Conservation (phyloP, 2,329 filamentous ascomycete species). For the Aspergillus sp. region DNA sequence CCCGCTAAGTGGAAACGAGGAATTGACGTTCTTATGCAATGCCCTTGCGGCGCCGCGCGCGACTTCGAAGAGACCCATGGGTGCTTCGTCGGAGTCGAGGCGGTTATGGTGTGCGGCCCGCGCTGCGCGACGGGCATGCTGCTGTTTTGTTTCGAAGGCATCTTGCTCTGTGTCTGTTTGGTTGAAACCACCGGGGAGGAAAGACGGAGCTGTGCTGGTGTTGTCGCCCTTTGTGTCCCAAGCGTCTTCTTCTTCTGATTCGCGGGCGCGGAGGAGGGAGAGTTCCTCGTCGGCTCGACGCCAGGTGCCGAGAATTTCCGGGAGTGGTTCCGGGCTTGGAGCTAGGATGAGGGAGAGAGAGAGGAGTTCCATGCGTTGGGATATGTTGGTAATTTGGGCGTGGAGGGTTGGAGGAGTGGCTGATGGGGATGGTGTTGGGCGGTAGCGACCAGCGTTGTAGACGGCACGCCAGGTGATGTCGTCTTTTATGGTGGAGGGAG, state of each 20-base stretch:
- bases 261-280: constrained; percentile 52
- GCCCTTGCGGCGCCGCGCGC: constrained; percentile 51
- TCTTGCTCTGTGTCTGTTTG: constrained; percentile 45
- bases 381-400: constrained; percentile 54
- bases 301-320: constrained; percentile 63
- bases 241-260: constrained; percentile 56
- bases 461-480: constrained; percentile 66
- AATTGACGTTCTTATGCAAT: constrained; percentile 43
- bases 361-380: constrained; percentile 65
- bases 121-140: constrained; percentile 36
- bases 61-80: constrained; percentile 54
- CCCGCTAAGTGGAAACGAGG: constrained; percentile 41
- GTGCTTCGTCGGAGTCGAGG: constrained; percentile 44
- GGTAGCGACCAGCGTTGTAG: constrained; percentile 60
- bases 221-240: constrained; percentile 58
- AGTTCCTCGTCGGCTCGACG: constrained; percentile 63
- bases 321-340: constrained; percentile 54
- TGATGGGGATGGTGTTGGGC: constrained; percentile 28
- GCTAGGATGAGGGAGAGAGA: constrained; percentile 62
- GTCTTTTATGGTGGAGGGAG: constrained; percentile 42
- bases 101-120: constrained; percentile 27
- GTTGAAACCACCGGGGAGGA: constrained; percentile 46
- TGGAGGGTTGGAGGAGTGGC: constrained; percentile 33
- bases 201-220: constrained; percentile 17
- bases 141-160: constrained; percentile 44